These are phyloP conservation scores for Pharus latifolius DNA, from an alignment of 176 grass and related monocot genomes.

Conservation along the genomic window DNA sequence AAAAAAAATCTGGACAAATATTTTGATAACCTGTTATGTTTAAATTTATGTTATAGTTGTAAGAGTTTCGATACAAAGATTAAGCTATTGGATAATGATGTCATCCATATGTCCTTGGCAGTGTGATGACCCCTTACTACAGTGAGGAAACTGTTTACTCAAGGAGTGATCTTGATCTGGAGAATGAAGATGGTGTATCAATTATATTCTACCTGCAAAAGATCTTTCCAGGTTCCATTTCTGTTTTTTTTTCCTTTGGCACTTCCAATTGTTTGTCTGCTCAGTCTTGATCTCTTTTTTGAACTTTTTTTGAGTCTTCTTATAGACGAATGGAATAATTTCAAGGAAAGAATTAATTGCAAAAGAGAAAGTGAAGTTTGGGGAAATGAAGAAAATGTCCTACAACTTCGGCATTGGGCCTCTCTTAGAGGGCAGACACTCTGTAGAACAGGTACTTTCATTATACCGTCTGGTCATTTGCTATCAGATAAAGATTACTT, in stretches of 20 bases:
- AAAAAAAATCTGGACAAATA: background rate
- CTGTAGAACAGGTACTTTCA: slow-evolving; percentile 72
- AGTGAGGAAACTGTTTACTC: slow-evolving; percentile 97
- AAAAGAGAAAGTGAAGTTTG: slow-evolving; percentile 84
- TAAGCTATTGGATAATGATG: background rate
- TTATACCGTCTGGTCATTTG: background rate
- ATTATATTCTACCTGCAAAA: slow-evolving; percentile 99
- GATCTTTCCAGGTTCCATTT: slow-evolving; percentile 80
- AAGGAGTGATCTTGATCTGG: slow-evolving; percentile 92
- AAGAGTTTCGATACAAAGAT: slow-evolving; percentile 13
- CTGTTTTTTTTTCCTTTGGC: slow-evolving; percentile 1
- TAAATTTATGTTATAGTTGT: slow-evolving; percentile 8
- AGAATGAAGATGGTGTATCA: slow-evolving; percentile 97
- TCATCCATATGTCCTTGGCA: slow-evolving; percentile 29
- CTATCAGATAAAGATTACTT: slow-evolving; percentile 1
- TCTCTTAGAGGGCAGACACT: slow-evolving; percentile 92
- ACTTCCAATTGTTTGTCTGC: background rate
- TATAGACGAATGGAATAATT: slow-evolving; percentile 98
- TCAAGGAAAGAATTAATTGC: slow-evolving; percentile 89
- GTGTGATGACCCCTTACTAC: slow-evolving; percentile 98
- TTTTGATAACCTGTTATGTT: background rate
- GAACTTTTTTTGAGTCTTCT: slow-evolving; percentile 10
- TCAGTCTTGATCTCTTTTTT: background rate
- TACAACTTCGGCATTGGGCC: slow-evolving; percentile 89
- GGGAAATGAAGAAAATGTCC: slow-evolving; percentile 85